Base-by-base conservation (phyloP, 164 flowering plant genomes). In the Vitis rotundifolia region DNA sequence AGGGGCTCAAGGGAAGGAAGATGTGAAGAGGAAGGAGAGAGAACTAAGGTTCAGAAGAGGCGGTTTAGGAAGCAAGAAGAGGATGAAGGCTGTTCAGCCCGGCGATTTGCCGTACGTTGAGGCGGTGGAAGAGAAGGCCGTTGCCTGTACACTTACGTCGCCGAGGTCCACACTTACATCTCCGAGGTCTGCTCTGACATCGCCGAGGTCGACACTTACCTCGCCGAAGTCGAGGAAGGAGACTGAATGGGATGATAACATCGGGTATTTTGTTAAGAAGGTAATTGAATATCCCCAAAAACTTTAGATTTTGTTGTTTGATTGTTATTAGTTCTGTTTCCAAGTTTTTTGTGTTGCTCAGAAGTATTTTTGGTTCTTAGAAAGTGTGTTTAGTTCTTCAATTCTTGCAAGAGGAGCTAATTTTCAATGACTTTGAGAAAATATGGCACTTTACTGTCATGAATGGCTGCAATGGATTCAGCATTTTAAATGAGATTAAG, bases 201-300 rank as follows among this genome's bases (percentile, higher is more conserved):
- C 44, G 44, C 44, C 44, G 44, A 37, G 44, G 44, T 8, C 54
- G 11, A 28, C 59, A 29, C 31, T n/a, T 59, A 11, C 12, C 15
- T 22, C 64, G 47, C 22, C 59, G 3, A 3, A 3, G 47, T 49
- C 29, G 61, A 47, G 60, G 19, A 64, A 66, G 58, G 91, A 85
- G 58, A 51, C 75, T 7, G 86, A 81, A 37, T 79, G 83, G 81
- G 81, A 79, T 52, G 93, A 84, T 49, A 83, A 85, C 61, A 69
- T 86, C 62, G 84, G 75, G 13, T 89, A 84, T 79, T 85, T 92
- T 72, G 80, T 84, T 56, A 85, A 87, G 67, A 94, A 94, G 97
- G 99, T 89, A 80, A 61, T 26, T 57, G 5, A 4, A 44, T 3
- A 22, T 0, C 44, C 44, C 5, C 12, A 18, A 19, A 2, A 8